A percentile compares a stretch with the other conserved stretches of the same genome.
Evolutionary conservation across 257 asterid genomes (phyloP).

Genomic region (Rauvolfia tetraphylla): DNA sequence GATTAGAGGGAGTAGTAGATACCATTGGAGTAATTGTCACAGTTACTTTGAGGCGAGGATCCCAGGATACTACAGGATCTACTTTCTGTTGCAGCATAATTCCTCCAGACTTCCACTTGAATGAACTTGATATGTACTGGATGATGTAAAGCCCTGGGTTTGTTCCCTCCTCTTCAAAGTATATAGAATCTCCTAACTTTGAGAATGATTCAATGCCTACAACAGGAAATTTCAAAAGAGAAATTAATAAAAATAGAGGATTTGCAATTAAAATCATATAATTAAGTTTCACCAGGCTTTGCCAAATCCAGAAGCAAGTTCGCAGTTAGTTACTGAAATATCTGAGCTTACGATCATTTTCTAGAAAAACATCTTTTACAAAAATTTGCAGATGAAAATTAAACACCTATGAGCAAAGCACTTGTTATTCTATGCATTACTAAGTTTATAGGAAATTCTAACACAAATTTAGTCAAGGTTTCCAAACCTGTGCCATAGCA

Average conservation of each 20-base stretch:
- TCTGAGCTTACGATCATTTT: too few relatives aligned
- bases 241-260: neutral
- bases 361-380: too few relatives aligned
- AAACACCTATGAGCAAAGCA: too few relatives aligned
- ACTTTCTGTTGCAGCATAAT: constrained; percentile 44
- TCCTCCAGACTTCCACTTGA: constrained; percentile 58
- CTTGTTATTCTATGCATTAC: too few relatives aligned
- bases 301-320: neutral
- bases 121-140: constrained; percentile 74
- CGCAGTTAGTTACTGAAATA: too few relatives aligned
- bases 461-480: neutral
- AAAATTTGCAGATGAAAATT: too few relatives aligned
- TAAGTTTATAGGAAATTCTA: neutral
- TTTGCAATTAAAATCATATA: neutral
- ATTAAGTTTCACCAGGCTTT: too few relatives aligned
- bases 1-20: neutral
- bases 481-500: constrained; percentile 90
- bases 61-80: constrained; percentile 61
- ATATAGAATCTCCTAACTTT: constrained; percentile 88
- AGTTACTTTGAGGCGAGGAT: constrained; percentile 27
- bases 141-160: constrained; percentile 59
- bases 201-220: constrained; percentile 85
- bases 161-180: constrained; percentile 58
- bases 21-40: constrained; percentile 9
- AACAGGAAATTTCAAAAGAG: neutral